A percentile compares a stretch with the other conserved stretches of the same genome.
Evolutionary conservation across 2,329 filamentous ascomycete species (phyloP).

Genomic region (Aspergillus sergii): DNA sequence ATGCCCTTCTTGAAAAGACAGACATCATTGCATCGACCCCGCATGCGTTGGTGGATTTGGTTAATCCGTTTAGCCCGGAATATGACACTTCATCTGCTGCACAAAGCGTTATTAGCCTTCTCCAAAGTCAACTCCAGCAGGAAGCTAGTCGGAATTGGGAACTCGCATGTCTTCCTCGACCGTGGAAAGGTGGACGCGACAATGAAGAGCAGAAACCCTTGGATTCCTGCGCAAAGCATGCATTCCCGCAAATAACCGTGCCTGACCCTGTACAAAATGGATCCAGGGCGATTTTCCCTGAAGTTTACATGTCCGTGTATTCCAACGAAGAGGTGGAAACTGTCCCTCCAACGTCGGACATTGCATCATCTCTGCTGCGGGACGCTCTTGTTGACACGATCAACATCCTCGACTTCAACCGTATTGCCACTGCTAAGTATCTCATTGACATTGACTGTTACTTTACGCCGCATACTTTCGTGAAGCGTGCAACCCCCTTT

Average conservation of each 20-base stretch:
- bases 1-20: conserved; percentile 85
- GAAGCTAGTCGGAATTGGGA: conserved; percentile 78
- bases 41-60: conserved; percentile 79
- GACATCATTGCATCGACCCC: conserved; percentile 90
- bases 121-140: conserved; percentile 81
- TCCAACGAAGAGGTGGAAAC: conserved; percentile 83
- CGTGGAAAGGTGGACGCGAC: conserved; percentile 49
- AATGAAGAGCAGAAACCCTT: conserved; percentile 58
- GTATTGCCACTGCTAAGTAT: conserved; percentile 81
- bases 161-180: conserved; percentile 64
- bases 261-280: conserved; percentile 77
- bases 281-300: conserved; percentile 78
- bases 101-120: conserved; percentile 74
- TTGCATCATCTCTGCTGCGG: conserved; percentile 80
- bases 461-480: conserved; percentile 85
- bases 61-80: conserved; percentile 76
- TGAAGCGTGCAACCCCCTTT: conserved; percentile 89
- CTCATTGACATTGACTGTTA: conserved; percentile 95
- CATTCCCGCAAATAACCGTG: conserved; percentile 74
- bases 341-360: conserved; percentile 74
- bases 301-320: conserved; percentile 93
- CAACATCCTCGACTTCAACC: conserved; percentile 91
- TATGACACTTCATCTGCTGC: conserved; percentile 63
- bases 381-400: conserved; percentile 90
- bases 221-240: conserved; percentile 68